Evolutionary conservation across 148 eudicot genomes (phyloP).

Genomic region (Gaultheria prostrata): DNA sequence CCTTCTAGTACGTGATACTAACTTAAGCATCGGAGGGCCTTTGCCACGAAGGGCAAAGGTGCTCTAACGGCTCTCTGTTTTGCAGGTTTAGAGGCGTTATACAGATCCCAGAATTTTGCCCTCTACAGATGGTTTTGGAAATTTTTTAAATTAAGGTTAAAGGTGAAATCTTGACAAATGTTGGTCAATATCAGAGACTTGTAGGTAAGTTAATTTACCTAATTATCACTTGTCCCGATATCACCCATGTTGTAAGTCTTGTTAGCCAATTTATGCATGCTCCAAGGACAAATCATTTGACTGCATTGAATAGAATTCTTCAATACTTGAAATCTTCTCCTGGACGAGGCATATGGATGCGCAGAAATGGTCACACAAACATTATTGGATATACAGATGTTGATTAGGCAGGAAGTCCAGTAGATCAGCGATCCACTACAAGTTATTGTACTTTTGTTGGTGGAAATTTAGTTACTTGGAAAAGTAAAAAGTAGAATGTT

Average conservation of each 20-base stretch:
- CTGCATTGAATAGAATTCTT: background rate
- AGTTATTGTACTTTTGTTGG: background rate
- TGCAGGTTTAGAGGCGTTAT: no score
- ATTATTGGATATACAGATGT: background rate
- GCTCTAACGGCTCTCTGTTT: no score
- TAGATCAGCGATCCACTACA: background rate
- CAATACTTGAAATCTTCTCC: background rate
- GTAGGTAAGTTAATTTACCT: background rate
- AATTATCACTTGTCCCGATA: background rate
- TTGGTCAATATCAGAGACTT: background rate
- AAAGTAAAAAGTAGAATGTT: background rate
- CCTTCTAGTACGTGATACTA: no score
- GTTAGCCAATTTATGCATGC: constrained; percentile 7
- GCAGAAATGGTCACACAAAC: background rate
- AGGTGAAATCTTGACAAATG: background rate
- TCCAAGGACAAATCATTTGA: background rate
- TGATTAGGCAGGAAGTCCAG: background rate
- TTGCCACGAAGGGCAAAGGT: no score
- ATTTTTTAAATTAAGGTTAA: background rate
- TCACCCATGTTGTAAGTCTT: background rate
- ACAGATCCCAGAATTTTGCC: no score
- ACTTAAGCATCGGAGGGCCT: no score
- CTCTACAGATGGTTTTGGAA: background rate
- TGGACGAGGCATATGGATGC: background rate
- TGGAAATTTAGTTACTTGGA: background rate